Base-by-base conservation (phyloP, 2,329 filamentous ascomycete genomes). In the Sporothrix humicola region DNA sequence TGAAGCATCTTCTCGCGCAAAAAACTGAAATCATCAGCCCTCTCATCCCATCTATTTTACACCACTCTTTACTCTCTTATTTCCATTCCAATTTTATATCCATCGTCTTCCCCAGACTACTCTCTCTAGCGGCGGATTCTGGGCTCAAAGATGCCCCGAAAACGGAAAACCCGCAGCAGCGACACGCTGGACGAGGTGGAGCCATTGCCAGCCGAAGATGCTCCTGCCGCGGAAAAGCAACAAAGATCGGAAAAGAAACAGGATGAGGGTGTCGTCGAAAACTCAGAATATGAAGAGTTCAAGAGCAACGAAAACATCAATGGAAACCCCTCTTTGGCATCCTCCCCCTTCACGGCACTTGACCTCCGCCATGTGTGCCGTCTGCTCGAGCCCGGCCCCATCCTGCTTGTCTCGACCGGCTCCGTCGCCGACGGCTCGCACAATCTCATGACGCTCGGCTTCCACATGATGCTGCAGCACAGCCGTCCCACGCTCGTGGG, bases 391-490 rank as follows among this genome's bases (percentile, higher is more conserved):
- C 81, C 81, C 17, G 81, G 80, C 5, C 80, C 80, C 48, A 78
- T 81, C 44, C 76, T 82, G 20, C 77, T 81, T 44, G 79, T 81
- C 59, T 79, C 80, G 42, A 81, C 80, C 26, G 80, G 80, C 17
- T 78, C 77, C 69, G 75, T 80, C 9, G 74, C 76, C n/a, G 77
- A 79, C 44, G 73, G 70, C 44, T 80, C 80, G 8, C 80, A 82
- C 76, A 82, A 81, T 56, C 74, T 81, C 71, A 82, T 81, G 80
- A 82, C 81, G 9, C 78, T 81, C 71, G 81, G 80, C 69, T 82
- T 82, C 76, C 81, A 82, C 75, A 82, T 82, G 80, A 79, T 82
- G 74, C 77, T 82, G 73, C 80, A 81, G 74, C 80, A 82, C 75
- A 79, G 80, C 68, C 77, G 77, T 17, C 81, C 81, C 1, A 78